Evolutionary conservation across 1,284 basidiomycete genomes (phyloP).

Genomic region (Pterula multifida): DNA sequence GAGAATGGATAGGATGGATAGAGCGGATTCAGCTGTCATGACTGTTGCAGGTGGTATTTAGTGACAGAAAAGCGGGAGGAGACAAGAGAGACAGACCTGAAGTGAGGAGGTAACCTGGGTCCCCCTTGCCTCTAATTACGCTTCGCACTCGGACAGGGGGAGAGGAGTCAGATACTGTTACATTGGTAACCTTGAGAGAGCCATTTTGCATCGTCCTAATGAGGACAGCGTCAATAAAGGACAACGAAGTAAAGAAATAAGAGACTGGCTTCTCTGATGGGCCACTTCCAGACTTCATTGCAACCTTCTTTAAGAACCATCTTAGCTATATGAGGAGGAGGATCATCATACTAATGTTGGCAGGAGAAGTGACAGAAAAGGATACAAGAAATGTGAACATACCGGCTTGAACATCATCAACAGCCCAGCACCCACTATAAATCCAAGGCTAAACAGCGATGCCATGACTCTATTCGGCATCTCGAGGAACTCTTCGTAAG

Average conservation of each 20-base stretch:
- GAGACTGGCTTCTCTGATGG: constrained; percentile 44
- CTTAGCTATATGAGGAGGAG: constrained; percentile 29
- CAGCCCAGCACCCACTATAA: constrained; percentile 24
- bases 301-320: constrained; percentile 35
- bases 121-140: constrained; percentile 48
- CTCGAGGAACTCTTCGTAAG: constrained; percentile 62
- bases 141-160: background rate
- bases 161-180: constrained; percentile 27
- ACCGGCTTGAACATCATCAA: constrained; percentile 28
- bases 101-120: constrained; percentile 69
- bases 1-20: constrained; percentile 40
- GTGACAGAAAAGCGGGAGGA: background rate
- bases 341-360: background rate
- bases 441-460: constrained; percentile 25
- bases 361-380: constrained; percentile 1
- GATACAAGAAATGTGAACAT: constrained; percentile 10
- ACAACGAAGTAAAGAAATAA: constrained; percentile 7
- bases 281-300: constrained; percentile 48
- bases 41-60: constrained; percentile 25
- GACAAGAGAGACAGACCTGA: constrained; percentile 31
- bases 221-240: constrained; percentile 4
- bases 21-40: constrained; percentile 66
- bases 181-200: constrained; percentile 41
- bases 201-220: constrained; percentile 47
- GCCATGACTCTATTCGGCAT: constrained; percentile 30